These are phyloP conservation scores for Crithidia thermophila DNA, from an alignment of 208 protist genomes.

Conservation along the genomic window DNA sequence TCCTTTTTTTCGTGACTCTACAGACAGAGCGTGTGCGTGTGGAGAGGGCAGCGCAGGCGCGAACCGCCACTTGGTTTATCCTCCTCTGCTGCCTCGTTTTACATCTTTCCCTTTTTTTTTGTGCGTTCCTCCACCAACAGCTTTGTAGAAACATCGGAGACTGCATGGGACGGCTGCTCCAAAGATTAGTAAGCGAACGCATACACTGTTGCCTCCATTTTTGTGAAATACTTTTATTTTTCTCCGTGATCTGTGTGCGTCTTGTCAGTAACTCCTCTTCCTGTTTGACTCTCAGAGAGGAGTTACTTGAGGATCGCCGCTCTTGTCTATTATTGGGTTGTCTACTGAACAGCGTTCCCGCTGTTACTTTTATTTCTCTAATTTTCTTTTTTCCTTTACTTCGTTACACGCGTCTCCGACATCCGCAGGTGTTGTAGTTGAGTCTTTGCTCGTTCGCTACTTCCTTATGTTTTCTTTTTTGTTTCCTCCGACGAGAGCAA, in stretches of 20 bases:
- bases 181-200: no score
- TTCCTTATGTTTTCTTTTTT: neutral
- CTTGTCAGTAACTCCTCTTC: no score
- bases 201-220: no score
- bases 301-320: no score
- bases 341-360: neutral
- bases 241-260: no score
- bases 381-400: neutral
- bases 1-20: neutral
- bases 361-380: neutral
- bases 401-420: neutral
- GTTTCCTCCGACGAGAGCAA: neutral
- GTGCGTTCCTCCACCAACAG: constrained; percentile 12
- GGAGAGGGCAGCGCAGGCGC: constrained; percentile 13
- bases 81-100: constrained; percentile 9
- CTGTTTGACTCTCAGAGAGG: neutral
- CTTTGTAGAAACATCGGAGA: no score
- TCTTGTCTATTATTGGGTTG: no score
- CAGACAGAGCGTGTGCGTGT: neutral
- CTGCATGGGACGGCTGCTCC: no score
- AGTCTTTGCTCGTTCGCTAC: neutral
- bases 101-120: neutral
- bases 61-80: neutral
- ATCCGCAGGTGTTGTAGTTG: no score
- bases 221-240: no score